Evolutionary conservation across 225 moss, liverwort and hornwort species (phyloP), one percentile per base, ranked within the genome.

Genomic region (Polytrichum commune): DNA sequence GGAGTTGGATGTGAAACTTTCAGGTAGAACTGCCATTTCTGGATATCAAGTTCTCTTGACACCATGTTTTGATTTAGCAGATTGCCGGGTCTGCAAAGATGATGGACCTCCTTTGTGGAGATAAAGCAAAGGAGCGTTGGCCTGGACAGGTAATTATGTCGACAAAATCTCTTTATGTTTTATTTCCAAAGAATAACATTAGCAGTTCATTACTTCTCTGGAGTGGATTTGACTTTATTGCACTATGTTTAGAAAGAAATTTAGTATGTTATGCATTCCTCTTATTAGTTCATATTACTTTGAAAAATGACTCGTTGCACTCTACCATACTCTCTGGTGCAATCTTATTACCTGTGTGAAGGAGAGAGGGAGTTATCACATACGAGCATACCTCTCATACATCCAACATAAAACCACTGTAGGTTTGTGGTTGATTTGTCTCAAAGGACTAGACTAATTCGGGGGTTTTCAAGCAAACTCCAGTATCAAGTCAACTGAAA

Each of bases 1-100:
- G 65, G 65, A 65, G 19, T 6, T 33, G 20, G 4, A 19, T 6
- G 6, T 28, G 25, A 56, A 6, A 18, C 9, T 26, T 13, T 28
- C 18, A 18, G 46, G 46, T 13, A 46, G 46, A 46, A 46, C 46
- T 46, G 46, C 46, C 46, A 18, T 69, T 33, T 25, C n/a, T 4
- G 20, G n/a, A 13, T 2, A 5, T 8, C 62, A 3, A 26, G 66
- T 69, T 75, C 24, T 69, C 26, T 18, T 25, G 25, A 63, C 18
- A 29, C 23, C 1, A 63, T 18, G 5, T 13, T 33, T 18, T 68
- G 54, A 19, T 28, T 22, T 53, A 68, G 69, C 83, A 96, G 96
- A 90, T 96, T 30, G 88, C 86, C 72, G 96, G 96, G 70, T 90
- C 96, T 6, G 82, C 89, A 18, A 92, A 88, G 61, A 80, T 96